Conservation (phyloP, 257 asterid species). For the Solanum etuberosum region DNA sequence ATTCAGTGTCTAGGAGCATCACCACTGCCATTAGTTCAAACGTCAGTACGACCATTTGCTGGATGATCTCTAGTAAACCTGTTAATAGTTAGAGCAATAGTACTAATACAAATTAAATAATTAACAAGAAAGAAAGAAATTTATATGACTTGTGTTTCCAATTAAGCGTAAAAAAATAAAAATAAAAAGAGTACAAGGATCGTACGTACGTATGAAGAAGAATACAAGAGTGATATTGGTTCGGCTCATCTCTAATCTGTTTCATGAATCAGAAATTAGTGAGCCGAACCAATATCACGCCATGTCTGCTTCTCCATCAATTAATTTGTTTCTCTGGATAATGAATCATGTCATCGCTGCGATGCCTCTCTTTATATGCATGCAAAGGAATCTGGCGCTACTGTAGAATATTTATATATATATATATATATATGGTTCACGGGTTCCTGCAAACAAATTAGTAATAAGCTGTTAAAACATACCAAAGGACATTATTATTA, state of each 20-base stretch:
- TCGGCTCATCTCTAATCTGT: conserved; percentile 39
- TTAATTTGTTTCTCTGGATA: not conserved
- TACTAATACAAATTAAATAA: not conserved
- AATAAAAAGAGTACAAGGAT: not conserved
- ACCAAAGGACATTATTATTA: not conserved
- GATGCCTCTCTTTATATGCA: not conserved
- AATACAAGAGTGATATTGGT: conserved; percentile 73
- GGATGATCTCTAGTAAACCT: not conserved
- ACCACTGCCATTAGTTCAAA: not conserved
- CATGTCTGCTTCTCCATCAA: conserved; percentile 20
- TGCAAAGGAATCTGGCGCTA: not conserved
- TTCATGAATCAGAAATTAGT: not conserved
- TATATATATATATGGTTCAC: not conserved
- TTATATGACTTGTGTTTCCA: not conserved
- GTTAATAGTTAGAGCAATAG: not conserved
- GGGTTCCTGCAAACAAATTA: not conserved
- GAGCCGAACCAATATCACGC: conserved; percentile 27
- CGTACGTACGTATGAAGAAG: conserved; percentile 12
- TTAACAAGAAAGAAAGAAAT: not conserved
- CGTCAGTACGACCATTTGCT: not conserved
- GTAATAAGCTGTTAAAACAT: not conserved
- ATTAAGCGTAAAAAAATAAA: not conserved
- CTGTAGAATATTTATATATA: not conserved
- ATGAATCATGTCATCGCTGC: not conserved
- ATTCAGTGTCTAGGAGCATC: not conserved